Evolutionary conservation across 805 yeast species (phyloP), one percentile per base, ranked within the genome.

Genomic region (Hanseniaspora mollemarum): DNA sequence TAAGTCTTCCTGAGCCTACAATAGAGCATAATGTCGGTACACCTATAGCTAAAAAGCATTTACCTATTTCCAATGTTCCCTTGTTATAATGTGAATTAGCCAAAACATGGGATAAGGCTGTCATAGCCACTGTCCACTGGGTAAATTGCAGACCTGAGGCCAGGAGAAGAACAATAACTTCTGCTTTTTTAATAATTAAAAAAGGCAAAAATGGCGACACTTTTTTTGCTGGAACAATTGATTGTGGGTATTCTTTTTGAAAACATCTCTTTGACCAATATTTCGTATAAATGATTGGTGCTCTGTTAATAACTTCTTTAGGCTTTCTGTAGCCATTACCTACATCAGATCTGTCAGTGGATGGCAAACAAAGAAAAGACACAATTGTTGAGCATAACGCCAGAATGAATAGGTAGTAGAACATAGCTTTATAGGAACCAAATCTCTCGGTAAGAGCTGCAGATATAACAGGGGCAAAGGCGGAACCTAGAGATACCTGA

Each of bases 21-120:
- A 88, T 75, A 22, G 90, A 86, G 0, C 70, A 36, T 15, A 83
- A 61, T 3, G 85, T 76, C 10, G 81, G 82, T 0, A 76, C 56
- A 15, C 95, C 95, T 19, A 81, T 78, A 2, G 94, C 83, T 38
- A 87, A 68, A 59, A 79, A 87, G 51, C 86, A 77, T 16, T 78
- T 64, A 2, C 95, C 95, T 36, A 84, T 76, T 42, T 76, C 70
- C 41, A 76, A 65, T 1, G 79, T 73, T 1, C 72, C 56, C 54
- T 77, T 74, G 26, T 70, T 64, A 56, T 85, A 84, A 4, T 66
- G 55, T 8, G 62, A 61, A 29, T 75, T 67, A 1, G 51, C 45
- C 31, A 86, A 62, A 13, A 70, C 67, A 0, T 82, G 74, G 0
- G 87, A 71, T 52, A 83, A 62, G 0, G 87, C 73, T 0, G 94